Evolutionary conservation across 2,329 filamentous ascomycete species (phyloP), one percentile per base, ranked within the genome.

Genomic region (Paraconiothyrium sp.): DNA sequence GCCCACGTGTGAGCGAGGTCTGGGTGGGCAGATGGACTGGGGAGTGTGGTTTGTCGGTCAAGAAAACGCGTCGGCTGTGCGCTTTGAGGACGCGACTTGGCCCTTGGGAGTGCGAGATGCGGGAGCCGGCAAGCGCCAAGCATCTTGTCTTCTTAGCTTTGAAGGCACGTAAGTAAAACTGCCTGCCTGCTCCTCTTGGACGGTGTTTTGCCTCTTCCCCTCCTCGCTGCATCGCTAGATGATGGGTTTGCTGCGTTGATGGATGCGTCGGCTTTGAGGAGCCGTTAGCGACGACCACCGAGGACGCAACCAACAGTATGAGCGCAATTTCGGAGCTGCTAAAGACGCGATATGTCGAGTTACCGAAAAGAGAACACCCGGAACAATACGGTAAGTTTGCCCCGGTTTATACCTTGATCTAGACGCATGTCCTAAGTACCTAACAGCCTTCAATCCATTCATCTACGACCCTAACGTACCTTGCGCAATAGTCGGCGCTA

Each of bases 391-490:
- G 72, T 73, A 65, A 69, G 69, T 67, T 11, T 47, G 24, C 43
- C 50, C 44, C 35, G 34, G 11, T 32, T 47, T 30, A 37, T 51
- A 22, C 22, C 41, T 41, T n/a, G 39, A 44, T 34, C 22, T 54
- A 41, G 35, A 44, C 30, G 37, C 50, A 51, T 39, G 22, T n/a
- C 30, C 52, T 54, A 54, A 54, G 54, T 50, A 16, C 54, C 39
- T 32, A 5, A 41, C 54, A 71, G 68, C 61, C 27, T 63, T 78
- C 41, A 77, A 78, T 54, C 76, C 76, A 20, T 86, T 86, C 71
- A 81, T 82, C 48, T 86, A 86, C 66, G 72, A 81, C 34, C 84
- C 84, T 0, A 83, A 79, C 2, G 68, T 81, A 13, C 72, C 75
- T 0, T 79, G 81, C 1, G 84, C 84, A 3, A 74, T 79, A 11